phyloP scores from a whole-genome alignment of 2,329 filamentous ascomycete species.

The Fusarium temperatum region DNA sequence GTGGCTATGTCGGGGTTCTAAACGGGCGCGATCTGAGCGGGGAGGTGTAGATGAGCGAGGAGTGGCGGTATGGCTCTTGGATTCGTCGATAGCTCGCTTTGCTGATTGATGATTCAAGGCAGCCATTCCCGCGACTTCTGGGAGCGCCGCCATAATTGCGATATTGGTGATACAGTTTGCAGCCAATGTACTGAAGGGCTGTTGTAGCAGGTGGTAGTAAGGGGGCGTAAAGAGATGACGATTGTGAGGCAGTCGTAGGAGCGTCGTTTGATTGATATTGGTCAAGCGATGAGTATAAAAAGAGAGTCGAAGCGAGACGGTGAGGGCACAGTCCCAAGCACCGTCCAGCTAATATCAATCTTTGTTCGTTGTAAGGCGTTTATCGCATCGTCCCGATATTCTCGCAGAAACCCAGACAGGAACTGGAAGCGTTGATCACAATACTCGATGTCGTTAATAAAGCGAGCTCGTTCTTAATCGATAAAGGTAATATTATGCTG shows the following conservation, averaged over 20 bases:
- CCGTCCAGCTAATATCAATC: conserved; percentile 38
- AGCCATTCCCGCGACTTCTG: conserved; percentile 42
- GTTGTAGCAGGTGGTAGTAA: conserved; percentile 12
- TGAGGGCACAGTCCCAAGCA: conserved; percentile 35
- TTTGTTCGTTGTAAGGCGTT: conserved; percentile 29
- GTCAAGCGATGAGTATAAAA: neutral
- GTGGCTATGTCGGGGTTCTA: conserved; percentile 53
- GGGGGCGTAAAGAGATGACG: conserved; percentile 6
- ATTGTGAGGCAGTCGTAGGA: conserved; percentile 4
- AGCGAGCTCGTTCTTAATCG: conserved; percentile 1
- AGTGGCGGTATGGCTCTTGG: conserved; percentile 45
- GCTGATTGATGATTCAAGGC: conserved; percentile 45
- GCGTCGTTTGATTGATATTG: conserved; percentile 3
- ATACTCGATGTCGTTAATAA: conserved; percentile 22
- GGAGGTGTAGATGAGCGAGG: conserved; percentile 56
- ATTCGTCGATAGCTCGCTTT: conserved; percentile 48
- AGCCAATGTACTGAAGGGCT: neutral
- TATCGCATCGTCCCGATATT: conserved; percentile 44
- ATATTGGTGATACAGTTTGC: conserved; percentile 12
- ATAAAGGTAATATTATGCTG: conserved; percentile 17
- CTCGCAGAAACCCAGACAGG: conserved; percentile 26
- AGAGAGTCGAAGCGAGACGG: conserved; percentile 34
- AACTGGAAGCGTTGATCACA: conserved; percentile 28
- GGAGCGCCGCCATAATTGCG: conserved; percentile 48
- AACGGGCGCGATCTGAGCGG: conserved; percentile 53